Base-by-base conservation (phyloP, 2,329 filamentous ascomycete genomes). In the Periconia macrospinosa region DNA sequence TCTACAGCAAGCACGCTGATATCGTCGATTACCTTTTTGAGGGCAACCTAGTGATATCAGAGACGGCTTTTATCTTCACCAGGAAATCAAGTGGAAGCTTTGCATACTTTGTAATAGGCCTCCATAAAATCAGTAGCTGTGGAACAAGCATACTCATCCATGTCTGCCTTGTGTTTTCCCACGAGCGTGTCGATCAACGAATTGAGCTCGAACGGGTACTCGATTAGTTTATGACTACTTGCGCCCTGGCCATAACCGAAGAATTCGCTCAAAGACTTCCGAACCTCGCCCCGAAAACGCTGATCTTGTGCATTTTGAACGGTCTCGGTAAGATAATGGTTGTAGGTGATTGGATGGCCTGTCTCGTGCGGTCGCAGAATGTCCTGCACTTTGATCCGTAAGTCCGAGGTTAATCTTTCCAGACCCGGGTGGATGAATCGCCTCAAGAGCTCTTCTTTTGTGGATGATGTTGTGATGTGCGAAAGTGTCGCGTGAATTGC, bases 1-100 rank as follows among this genome's bases (percentile, higher is more conserved):
- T 78, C 76, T 18, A 78, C 59, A 0, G 70, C 75, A 17, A 75
- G 63, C 7, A 69, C 67, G 27, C 66, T 67, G 54, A 78, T 62
- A 53, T 77, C 69, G 55, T 79, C 75, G 41, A 79, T 62, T 41
- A 77, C 62, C 2, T 57, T 71, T 57, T 76, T 76, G 30, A 74
- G 49, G 1, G 76, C 75, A 45, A 78, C 75, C 75, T 77, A 42
- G 15, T 40, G 45, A 27, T 9, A 10, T 44, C 20, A 53, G 43
- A 33, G 30, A 27, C 19, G 7, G 42, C 1, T 18, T 27, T 27
- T 8, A 8, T 27, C 23, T 27, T 27, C 23, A 27, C 3, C 23
- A 27, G 23, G 5, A 27, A 27, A 8, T 27, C 23, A 8, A 42
- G 27, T 20, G 19, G 2, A 19, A 18, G 17, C 20, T 14, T 44